These are phyloP conservation scores for Melampsora abietis-canadensis DNA, from an alignment of 1,284 basidiomycete species.

Conservation along the genomic window DNA sequence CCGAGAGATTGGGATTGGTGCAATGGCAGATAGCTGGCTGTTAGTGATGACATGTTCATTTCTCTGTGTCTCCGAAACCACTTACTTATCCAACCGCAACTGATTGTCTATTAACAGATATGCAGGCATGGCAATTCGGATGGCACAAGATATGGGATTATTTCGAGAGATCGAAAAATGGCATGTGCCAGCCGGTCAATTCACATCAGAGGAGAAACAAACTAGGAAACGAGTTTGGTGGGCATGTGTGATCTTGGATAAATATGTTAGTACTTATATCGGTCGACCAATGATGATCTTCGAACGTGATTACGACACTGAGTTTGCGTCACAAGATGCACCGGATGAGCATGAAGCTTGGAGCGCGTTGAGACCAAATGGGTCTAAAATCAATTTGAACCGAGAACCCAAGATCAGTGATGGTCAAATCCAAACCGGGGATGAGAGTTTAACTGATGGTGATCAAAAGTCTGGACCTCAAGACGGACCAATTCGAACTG, in stretches of 20 bases:
- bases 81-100: slow-evolving; percentile 48
- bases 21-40: slow-evolving; percentile 80
- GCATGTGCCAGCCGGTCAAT: slow-evolving; percentile 65
- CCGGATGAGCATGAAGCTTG: slow-evolving; percentile 54
- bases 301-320: slow-evolving; percentile 75
- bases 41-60: slow-evolving; percentile 65
- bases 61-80: not conserved
- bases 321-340: slow-evolving; percentile 65
- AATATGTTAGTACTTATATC: slow-evolving; percentile 66
- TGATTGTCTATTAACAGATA: slow-evolving; percentile 1
- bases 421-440: not conserved
- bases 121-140: slow-evolving; percentile 53
- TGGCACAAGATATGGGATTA: slow-evolving; percentile 80
- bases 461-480: slow-evolving; percentile 34
- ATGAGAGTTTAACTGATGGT: slow-evolving; percentile 34
- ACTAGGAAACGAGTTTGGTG: slow-evolving; percentile 76
- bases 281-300: slow-evolving; percentile 73
- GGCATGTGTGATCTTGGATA: slow-evolving; percentile 73
- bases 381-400: slow-evolving; percentile 47
- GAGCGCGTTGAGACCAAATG: slow-evolving; percentile 49
- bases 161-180: slow-evolving; percentile 70
- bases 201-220: slow-evolving; percentile 66
- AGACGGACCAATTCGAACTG: too few species aligned
- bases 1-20: slow-evolving; percentile 77
- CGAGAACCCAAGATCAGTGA: slow-evolving; percentile 43